Evolutionary conservation across 2,329 filamentous ascomycete genomes (phyloP), one percentile per base, ranked within the genome.

Genomic region (Phialemonium atrogriseum): DNA sequence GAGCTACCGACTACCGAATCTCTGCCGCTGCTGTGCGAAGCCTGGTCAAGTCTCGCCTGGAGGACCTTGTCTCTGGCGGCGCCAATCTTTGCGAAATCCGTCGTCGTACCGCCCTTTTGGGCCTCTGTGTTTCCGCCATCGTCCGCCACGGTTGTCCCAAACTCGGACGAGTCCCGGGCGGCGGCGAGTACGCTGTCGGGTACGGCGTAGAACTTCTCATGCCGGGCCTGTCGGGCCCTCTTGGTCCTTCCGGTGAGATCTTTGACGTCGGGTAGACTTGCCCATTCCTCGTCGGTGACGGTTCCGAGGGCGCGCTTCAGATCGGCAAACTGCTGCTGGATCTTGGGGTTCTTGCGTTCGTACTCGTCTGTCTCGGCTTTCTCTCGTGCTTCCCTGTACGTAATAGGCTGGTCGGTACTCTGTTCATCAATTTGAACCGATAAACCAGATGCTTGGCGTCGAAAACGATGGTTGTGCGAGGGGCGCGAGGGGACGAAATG

Each of bases 1-100:
- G 89, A 77, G 37, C 80, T 94, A 22, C 91, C 91, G 8, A 77
- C 65, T 5, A 81, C 75, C 33, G 85, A 78, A 10, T 74, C 79
- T 12, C 73, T 77, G 8, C 64, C 64, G 17, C 79, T 75, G 13
- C 69, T 78, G 41, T 80, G 73, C 5, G 85, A 88, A 7, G 87
- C 88, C 52, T 94, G 84, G 48, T 96, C 89, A 24, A 98, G 68
- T 44, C 85, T 80, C n/a, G 93, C 89, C 54, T 94, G 83, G 32
- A 98, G 71, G 24, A 95, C 91, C 58, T 94, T 95, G 63, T 95
- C 86, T 62, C 91, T 79, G 13, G 91, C 93, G 26, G 88, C 87
- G 58, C 93, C 91, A 41, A 98, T 96, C 56, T 94, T 84, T 26
- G 89, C 89, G 54, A 98, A 98, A 54, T 98, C 95, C 9, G 89